A percentile compares a stretch with the other conserved stretches of the same genome.
Evolutionary conservation across 2,329 filamentous ascomycete species (phyloP).

Genomic region (Lasiodiplodia hormozganensis): DNA sequence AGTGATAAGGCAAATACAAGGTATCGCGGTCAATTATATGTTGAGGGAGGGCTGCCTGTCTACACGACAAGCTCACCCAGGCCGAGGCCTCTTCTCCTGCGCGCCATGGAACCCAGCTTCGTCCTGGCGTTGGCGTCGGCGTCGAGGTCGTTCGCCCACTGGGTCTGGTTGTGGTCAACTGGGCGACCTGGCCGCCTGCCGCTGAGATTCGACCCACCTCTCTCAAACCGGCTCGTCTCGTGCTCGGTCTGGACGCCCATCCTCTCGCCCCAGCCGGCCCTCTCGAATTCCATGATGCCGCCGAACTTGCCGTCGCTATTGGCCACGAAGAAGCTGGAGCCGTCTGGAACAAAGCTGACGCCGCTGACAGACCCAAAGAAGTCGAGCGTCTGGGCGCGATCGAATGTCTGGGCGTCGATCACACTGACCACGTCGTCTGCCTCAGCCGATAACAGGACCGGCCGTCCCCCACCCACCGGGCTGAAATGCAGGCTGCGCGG

Average conservation of each 20-base stretch:
- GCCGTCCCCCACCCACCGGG: constrained; percentile 70
- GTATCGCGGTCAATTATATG: background rate
- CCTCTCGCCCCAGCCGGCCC: constrained; percentile 43
- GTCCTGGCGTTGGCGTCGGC: constrained; percentile 12
- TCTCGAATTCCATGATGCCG: constrained; percentile 69
- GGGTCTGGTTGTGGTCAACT: constrained; percentile 1
- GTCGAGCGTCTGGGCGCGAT: constrained; percentile 72
- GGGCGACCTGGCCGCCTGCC: background rate
- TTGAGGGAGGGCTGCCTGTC: background rate
- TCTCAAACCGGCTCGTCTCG: background rate
- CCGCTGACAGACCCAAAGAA: constrained; percentile 80
- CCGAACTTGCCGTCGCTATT: constrained; percentile 71
- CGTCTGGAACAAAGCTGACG: constrained; percentile 70
- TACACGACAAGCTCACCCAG: constrained; percentile 25
- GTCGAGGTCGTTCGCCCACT: constrained; percentile 14
- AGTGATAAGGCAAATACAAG: constrained; percentile 22
- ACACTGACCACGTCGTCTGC: constrained; percentile 76
- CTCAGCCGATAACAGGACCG: constrained; percentile 74
- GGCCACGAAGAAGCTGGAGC: constrained; percentile 71
- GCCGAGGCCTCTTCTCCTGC: constrained; percentile 17
- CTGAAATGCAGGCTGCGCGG: constrained; percentile 75
- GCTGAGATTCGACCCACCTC: background rate
- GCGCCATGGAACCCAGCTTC: constrained; percentile 5
- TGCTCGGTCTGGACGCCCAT: constrained; percentile 1
- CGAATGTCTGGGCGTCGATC: constrained; percentile 70